These are phyloP conservation scores for Suhomyces taliae DNA, from an alignment of 1,139 yeast species.

Conservation along the genomic window DNA sequence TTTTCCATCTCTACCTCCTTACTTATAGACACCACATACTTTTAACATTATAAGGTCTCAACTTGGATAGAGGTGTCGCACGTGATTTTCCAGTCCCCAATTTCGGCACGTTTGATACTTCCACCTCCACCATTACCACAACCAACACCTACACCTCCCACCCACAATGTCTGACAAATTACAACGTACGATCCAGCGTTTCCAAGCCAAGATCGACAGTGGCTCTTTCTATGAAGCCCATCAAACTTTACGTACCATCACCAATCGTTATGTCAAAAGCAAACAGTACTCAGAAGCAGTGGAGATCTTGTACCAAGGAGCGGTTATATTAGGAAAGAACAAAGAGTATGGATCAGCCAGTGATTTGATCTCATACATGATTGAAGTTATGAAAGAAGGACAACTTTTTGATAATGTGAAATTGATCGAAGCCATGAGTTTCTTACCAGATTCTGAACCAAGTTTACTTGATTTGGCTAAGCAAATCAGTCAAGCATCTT, in stretches of 20 bases:
- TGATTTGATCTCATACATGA: slow-evolving; percentile 70
- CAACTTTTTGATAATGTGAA: slow-evolving; percentile 38
- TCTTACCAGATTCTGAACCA: slow-evolving; percentile 65
- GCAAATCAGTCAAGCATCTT: slow-evolving; percentile 51
- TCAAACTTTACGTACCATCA: slow-evolving; percentile 86
- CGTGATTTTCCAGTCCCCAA: neutral
- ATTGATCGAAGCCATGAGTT: slow-evolving; percentile 42
- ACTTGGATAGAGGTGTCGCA: no score
- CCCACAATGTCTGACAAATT: slow-evolving; percentile 38
- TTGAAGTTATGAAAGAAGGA: slow-evolving; percentile 65
- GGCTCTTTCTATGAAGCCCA: slow-evolving; percentile 93
- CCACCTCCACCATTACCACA: neutral
- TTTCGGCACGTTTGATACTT: neutral
- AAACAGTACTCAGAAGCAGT: slow-evolving; percentile 69
- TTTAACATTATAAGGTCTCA: no score
- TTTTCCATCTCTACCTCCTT: no score
- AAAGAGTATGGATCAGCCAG: slow-evolving; percentile 77
- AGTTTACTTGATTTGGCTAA: slow-evolving; percentile 65
- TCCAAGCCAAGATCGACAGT: slow-evolving; percentile 64
- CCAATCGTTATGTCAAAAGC: slow-evolving; percentile 74
- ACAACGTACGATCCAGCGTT: slow-evolving; percentile 60
- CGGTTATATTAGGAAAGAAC: slow-evolving; percentile 64
- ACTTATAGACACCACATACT: no score
- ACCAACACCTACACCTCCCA: neutral
- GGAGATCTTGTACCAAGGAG: slow-evolving; percentile 69